These are phyloP conservation scores for Bjerkandera adusta DNA, from an alignment of 1,284 basidiomycete species.

Conservation along the genomic window DNA sequence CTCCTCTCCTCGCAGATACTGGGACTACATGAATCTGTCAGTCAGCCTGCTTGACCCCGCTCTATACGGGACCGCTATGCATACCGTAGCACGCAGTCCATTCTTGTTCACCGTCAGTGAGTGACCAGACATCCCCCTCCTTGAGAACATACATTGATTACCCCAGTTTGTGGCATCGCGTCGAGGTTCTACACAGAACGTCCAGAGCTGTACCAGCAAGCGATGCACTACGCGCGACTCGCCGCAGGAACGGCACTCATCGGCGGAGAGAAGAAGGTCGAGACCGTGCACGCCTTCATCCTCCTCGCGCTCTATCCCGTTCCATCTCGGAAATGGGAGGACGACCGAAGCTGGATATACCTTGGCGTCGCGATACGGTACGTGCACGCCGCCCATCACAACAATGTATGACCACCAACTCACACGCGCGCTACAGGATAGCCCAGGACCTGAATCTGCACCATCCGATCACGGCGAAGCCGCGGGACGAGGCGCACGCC, in stretches of 20 bases:
- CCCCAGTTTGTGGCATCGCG: conserved; percentile 71
- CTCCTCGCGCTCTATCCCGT: conserved; percentile 72
- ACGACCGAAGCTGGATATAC: conserved; percentile 78
- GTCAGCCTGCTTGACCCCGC: conserved; percentile 69
- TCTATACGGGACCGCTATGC: conserved; percentile 72
- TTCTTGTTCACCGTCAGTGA: conserved; percentile 82
- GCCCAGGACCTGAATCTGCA: conserved; percentile 85
- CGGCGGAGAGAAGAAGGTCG: conserved; percentile 71
- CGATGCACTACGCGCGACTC: conserved; percentile 70
- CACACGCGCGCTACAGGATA: conserved; percentile 41
- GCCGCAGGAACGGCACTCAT: conserved; percentile 73
- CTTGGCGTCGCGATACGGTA: conserved; percentile 77
- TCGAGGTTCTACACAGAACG: conserved; percentile 69
- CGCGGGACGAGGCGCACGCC: conserved; percentile 68
- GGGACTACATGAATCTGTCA: conserved; percentile 73
- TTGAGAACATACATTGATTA: background rate
- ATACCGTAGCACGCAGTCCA: conserved; percentile 71
- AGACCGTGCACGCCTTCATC: conserved; percentile 72
- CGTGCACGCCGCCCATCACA: conserved; percentile 8
- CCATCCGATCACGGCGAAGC: conserved; percentile 65
- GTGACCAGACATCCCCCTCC: conserved; percentile 30
- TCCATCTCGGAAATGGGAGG: conserved; percentile 73
- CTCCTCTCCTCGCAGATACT: conserved; percentile 49
- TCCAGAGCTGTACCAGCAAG: conserved; percentile 61
- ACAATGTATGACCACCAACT: background rate